A percentile compares a stretch with the other conserved stretches of the same genome.
phyloP scores from a whole-genome alignment of 441 rosid species.

The Rhodomyrtus psidioides region DNA sequence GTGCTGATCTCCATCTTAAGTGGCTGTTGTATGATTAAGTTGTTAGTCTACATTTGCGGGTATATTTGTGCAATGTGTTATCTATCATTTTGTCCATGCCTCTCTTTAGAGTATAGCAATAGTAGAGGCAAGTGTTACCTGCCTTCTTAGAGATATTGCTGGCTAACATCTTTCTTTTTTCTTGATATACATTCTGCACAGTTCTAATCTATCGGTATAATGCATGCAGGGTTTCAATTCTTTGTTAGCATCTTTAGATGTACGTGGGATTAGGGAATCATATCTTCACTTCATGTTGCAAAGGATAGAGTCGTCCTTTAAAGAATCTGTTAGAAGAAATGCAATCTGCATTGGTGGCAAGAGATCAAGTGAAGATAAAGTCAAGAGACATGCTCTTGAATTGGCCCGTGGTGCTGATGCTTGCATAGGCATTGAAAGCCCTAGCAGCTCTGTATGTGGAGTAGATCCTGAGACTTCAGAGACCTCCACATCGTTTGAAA shows the following conservation, averaged over 20 bases:
- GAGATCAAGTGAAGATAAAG: conserved; percentile 22
- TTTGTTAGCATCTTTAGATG: conserved; percentile 58
- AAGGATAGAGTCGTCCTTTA: conserved; percentile 57
- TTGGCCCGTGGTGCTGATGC: conserved; percentile 25
- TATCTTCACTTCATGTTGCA: conserved; percentile 61
- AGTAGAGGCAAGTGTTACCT: neutral
- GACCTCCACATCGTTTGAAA: conserved; percentile 48
- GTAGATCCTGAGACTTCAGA: conserved; percentile 36
- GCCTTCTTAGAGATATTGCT: neutral
- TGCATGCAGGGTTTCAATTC: conserved; percentile 57
- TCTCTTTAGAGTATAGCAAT: neutral
- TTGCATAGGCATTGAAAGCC: conserved; percentile 38
- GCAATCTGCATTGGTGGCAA: conserved; percentile 13
- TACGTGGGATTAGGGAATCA: conserved; percentile 71
- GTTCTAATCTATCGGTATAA: neutral
- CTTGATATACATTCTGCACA: neutral
- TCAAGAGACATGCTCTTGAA: conserved; percentile 29
- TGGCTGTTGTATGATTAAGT: neutral
- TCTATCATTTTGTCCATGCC: neutral
- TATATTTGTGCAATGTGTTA: neutral
- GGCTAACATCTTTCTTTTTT: neutral
- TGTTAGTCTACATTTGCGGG: neutral
- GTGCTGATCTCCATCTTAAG: conserved; percentile 21
- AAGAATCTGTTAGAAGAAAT: conserved; percentile 46
- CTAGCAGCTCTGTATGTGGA: conserved; percentile 49